These are phyloP conservation scores for Acanthamoeba healyi DNA, from an alignment of 208 protist genomes.

Conservation along the genomic window DNA sequence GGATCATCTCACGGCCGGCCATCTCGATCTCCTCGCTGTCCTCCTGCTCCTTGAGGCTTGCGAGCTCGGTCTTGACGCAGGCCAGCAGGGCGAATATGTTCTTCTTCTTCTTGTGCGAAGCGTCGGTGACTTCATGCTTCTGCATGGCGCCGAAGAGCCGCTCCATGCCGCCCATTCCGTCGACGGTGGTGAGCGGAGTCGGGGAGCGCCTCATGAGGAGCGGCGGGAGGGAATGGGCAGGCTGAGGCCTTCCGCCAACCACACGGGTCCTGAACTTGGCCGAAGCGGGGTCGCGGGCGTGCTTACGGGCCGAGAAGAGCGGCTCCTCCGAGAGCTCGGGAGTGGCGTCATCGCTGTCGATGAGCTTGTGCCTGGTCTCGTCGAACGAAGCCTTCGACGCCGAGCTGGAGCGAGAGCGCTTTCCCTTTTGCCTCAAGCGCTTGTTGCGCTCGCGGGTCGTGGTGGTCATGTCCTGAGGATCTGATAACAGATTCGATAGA, in stretches of 20 bases:
- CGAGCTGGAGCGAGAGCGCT: slow-evolving; percentile 10
- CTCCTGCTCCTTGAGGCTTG: not conserved
- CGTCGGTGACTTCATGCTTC: not conserved
- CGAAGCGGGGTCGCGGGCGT: no score
- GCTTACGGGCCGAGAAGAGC: not conserved
- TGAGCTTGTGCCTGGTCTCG: slow-evolving; percentile 10
- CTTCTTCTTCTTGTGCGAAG: not conserved
- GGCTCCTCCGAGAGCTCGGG: not conserved
- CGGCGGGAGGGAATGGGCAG: not conserved
- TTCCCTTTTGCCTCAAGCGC: not conserved
- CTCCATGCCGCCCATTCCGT: slow-evolving; percentile 26
- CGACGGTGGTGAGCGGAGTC: not conserved
- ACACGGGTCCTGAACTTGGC: not conserved
- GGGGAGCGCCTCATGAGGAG: not conserved
- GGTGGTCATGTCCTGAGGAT: slow-evolving; percentile 61
- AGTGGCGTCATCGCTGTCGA: not conserved
- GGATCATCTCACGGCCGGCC: slow-evolving; percentile 35
- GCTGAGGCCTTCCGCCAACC: not conserved
- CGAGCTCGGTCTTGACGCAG: slow-evolving; percentile 42
- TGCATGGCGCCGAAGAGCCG: slow-evolving; percentile 10
- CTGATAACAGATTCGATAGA: no score
- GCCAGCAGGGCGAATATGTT: slow-evolving; percentile 8
- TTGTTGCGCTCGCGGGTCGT: slow-evolving; percentile 34
- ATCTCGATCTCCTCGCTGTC: slow-evolving; percentile 36
- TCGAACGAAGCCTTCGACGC: slow-evolving; percentile 47